Evolutionary conservation across 1,139 yeast genomes (phyloP).

Genomic region (Kluyveromyces sp.): DNA sequence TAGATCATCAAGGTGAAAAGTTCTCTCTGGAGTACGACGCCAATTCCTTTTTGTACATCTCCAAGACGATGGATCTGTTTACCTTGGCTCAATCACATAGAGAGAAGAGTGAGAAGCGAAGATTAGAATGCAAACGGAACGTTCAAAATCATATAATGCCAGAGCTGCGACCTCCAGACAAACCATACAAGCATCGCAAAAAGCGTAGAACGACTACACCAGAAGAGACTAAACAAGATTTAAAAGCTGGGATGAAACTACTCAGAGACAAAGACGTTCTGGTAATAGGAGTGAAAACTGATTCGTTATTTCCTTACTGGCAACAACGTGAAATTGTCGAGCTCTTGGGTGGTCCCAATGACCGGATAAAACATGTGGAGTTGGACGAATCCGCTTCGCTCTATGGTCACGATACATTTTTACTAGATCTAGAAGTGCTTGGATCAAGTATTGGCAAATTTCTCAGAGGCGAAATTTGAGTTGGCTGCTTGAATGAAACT

Average conservation of each 20-base stretch:
- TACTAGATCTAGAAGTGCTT: constrained; percentile 68
- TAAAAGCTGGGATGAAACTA: constrained; percentile 56
- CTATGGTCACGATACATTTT: constrained; percentile 87
- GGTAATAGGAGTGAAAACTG: constrained; percentile 88
- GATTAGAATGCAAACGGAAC: constrained; percentile 36
- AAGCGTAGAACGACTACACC: constrained; percentile 33
- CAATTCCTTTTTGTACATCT: constrained; percentile 75
- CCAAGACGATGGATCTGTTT: constrained; percentile 92
- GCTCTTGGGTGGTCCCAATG: constrained; percentile 40
- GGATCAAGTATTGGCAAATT: constrained; percentile 71
- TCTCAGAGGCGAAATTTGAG: constrained; percentile 33
- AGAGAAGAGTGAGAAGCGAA: constrained; percentile 37
- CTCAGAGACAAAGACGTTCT: constrained; percentile 60
- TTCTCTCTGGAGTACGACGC: constrained; percentile 90
- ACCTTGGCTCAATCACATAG: constrained; percentile 59
- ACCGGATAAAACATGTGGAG: constrained; percentile 57
- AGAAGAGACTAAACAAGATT: constrained; percentile 54
- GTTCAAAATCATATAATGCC: constrained; percentile 23
- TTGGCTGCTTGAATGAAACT: no score
- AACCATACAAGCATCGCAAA: constrained; percentile 40
- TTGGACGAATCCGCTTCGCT: constrained; percentile 67
- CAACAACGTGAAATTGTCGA: constrained; percentile 80
- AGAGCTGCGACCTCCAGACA: constrained; percentile 36
- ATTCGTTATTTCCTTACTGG: constrained; percentile 88
- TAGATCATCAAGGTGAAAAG: constrained; percentile 93